Base-by-base conservation (phyloP, 768 basidiomycete genomes). In the Suillus paluster region DNA sequence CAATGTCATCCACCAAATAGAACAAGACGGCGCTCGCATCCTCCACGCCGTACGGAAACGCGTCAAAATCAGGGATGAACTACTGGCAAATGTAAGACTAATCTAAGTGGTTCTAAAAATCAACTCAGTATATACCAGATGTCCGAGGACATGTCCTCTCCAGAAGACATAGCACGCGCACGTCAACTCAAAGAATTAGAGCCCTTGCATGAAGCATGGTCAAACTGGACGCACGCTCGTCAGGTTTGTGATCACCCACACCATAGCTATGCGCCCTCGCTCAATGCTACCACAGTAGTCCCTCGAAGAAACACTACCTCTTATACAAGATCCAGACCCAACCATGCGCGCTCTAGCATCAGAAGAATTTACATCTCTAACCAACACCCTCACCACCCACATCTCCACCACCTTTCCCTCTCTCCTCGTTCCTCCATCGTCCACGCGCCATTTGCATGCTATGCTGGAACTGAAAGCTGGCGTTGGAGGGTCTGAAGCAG, bases 401-500 rank as follows among this genome's bases (percentile, higher is more conserved):
- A 68, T 76, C 52, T 66, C 75, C 8, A 64, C 67, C 2, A 85
- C 81, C 0, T 87, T 96, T 67, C 92, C 94, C 0, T 66, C 81
- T 1, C 81, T 95, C 3, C 85, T 97, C 60, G 81, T 92, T 2
- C 94, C 93, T 0, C 78, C 86, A 0, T 92, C 92, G 0, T 66
- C 81, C 4, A 94, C 93, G 1, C 77, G 78, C 0, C 73, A 83
- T 3, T 78, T 93, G 17, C 90, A 91, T 11, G 94, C 93, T 3
- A 80, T 98, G 55, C 78, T 99, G 64, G 97, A 99, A 68, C 79
- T 99, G 53, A 97, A 97, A 69, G 86, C 95, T 0, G 97, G 95
- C 17, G 94, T 95, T 0, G 97, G 97, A 0, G 97, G 97, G 1
- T 87, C 89, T 1, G 97, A 99, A 73, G 84, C 95, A 2, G 85